These are phyloP conservation scores for Tephrocybe sp. DNA, from an alignment of 768 basidiomycete genomes.

Conservation along the genomic window DNA sequence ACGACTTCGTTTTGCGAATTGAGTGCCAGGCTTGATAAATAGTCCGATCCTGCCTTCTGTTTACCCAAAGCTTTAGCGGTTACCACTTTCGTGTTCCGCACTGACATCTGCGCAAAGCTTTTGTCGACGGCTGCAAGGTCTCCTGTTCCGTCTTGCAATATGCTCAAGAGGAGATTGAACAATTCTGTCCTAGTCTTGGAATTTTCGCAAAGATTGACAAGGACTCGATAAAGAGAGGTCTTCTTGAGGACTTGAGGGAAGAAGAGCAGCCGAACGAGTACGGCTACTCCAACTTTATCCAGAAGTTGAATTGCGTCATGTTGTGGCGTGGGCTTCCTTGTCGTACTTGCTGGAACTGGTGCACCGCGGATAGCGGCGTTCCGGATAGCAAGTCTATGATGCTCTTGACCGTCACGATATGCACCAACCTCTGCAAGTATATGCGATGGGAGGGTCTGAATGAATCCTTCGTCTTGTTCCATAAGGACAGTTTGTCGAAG, in stretches of 20 bases:
- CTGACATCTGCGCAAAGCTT: constrained; percentile 89
- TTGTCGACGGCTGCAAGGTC: constrained; percentile 91
- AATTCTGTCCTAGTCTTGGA: constrained; percentile 86
- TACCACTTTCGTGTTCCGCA: constrained; percentile 55
- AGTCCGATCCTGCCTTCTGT: constrained; percentile 61
- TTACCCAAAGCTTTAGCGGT: constrained; percentile 67
- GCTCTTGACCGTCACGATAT: constrained; percentile 57
- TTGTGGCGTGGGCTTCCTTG: constrained; percentile 53
- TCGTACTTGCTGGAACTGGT: constrained; percentile 25
- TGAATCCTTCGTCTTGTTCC: constrained; percentile 85
- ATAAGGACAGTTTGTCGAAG: constrained; percentile 89
- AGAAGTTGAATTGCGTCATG: constrained; percentile 93
- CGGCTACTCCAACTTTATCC: constrained; percentile 86
- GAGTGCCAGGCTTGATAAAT: constrained; percentile 46
- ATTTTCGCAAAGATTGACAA: constrained; percentile 96
- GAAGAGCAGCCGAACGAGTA: constrained; percentile 90
- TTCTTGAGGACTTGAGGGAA: constrained; percentile 92
- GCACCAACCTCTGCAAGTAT: constrained; percentile 83
- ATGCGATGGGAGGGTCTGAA: constrained; percentile 78
- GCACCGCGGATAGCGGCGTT: constrained; percentile 27
- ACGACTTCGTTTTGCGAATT: constrained; percentile 73
- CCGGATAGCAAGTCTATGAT: constrained; percentile 31
- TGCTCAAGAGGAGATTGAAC: constrained; percentile 91
- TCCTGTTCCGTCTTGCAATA: constrained; percentile 93
- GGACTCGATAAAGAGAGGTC: constrained; percentile 81